Percentiles rank a stretch among this genome's conserved stretches.
Evolutionary conservation across 257 asterid genomes (phyloP).

Genomic region (Oldenlandia corymbosa): DNA sequence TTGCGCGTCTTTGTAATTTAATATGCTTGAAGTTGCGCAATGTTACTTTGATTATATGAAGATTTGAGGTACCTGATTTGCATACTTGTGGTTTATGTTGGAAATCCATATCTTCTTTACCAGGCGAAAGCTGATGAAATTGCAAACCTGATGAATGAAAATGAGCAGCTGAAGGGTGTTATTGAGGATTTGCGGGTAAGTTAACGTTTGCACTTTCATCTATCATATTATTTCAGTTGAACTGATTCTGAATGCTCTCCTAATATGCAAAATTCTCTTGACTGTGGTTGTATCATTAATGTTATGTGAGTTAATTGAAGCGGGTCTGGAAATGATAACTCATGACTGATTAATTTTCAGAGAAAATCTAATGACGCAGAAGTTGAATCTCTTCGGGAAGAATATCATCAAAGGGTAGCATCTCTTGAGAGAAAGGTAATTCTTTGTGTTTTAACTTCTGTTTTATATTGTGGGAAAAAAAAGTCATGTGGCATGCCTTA

Average conservation of each 20-base stretch:
- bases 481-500: background rate
- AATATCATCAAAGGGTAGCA: constrained; percentile 85
- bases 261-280: background rate
- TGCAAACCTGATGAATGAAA: constrained; percentile 81
- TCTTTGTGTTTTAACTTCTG: background rate
- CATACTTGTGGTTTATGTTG: background rate
- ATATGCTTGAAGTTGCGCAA: too few species aligned
- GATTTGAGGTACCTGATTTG: background rate
- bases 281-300: background rate
- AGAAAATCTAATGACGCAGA: constrained; percentile 80
- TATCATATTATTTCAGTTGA: background rate
- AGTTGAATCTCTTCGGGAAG: constrained; percentile 86
- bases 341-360: constrained; percentile 35
- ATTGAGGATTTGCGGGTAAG: constrained; percentile 69
- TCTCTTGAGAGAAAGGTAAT: constrained; percentile 89
- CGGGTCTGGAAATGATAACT: background rate
- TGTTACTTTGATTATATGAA: background rate
- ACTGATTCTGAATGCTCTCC: background rate
- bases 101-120: constrained; percentile 16
- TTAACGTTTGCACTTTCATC: background rate
- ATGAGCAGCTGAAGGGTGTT: constrained; percentile 69
- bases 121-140: constrained; percentile 97
- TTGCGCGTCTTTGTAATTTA: too few species aligned
- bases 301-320: too few species aligned
- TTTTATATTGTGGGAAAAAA: background rate